These are phyloP conservation scores for Paradendryphiella salina DNA, from an alignment of 2,329 filamentous ascomycete species.

Conservation along the genomic window DNA sequence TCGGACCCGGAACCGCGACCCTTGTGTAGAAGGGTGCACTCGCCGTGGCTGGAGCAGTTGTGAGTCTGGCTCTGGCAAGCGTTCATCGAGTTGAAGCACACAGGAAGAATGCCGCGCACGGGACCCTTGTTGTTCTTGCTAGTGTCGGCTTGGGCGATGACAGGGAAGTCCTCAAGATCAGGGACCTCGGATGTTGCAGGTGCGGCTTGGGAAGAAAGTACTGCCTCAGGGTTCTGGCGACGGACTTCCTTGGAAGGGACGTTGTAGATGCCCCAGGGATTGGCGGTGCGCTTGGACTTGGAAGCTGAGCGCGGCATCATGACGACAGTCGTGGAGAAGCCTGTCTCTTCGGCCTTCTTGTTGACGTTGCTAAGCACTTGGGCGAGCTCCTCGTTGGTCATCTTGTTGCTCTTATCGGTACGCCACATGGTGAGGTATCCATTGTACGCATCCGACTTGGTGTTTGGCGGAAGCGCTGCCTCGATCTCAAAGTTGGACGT, in stretches of 20 bases:
- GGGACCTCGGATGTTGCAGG: slow-evolving; percentile 35
- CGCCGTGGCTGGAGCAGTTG: slow-evolving; percentile 80
- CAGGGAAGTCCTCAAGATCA: slow-evolving; percentile 36
- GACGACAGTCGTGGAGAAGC: slow-evolving; percentile 44
- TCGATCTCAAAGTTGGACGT: slow-evolving; percentile 30
- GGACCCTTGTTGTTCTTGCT: slow-evolving; percentile 32
- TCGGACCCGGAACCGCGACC: slow-evolving; percentile 45
- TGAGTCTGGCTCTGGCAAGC: slow-evolving; percentile 71
- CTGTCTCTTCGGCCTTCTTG: slow-evolving; percentile 16
- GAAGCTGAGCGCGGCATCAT: slow-evolving; percentile 41
- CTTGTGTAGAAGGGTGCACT: slow-evolving; percentile 70
- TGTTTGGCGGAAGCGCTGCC: slow-evolving; percentile 22
- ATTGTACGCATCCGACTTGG: slow-evolving; percentile 30
- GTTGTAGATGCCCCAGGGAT: slow-evolving; percentile 44
- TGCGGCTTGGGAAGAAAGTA: slow-evolving; percentile 33
- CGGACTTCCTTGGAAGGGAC: slow-evolving; percentile 32
- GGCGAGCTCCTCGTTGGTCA: slow-evolving; percentile 20
- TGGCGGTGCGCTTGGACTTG: slow-evolving; percentile 38
- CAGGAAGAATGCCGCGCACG: slow-evolving; percentile 61
- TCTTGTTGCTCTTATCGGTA: slow-evolving; percentile 27
- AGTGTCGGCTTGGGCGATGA: slow-evolving; percentile 26
- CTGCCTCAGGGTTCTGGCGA: slow-evolving; percentile 38
- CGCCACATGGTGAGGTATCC: slow-evolving; percentile 37
- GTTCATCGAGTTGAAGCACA: slow-evolving; percentile 73
- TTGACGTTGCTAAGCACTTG: slow-evolving; percentile 13